Base-by-base conservation (phyloP, 345 rosid genomes). In the Ricinus communis region DNA sequence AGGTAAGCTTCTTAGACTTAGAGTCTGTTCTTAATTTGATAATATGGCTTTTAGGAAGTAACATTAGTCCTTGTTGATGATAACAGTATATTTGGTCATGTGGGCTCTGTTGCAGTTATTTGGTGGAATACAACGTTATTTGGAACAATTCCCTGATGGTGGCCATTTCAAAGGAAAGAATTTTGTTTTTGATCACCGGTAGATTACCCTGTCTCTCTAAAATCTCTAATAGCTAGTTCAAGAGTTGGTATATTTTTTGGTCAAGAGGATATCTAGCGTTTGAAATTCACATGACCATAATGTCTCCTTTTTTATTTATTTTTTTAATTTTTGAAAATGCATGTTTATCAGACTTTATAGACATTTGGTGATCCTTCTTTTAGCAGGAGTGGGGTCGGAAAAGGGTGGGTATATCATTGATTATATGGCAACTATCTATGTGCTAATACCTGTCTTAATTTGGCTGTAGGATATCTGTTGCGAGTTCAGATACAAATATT, bases 181-280 rank as follows among this genome's bases (percentile, higher is more conserved):
- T 76, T 95, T 95, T 73, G 99, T 95, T 72, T 95, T 95, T 74
- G 97, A 92, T 80, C 97, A 87, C 79, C 86, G 96, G 99, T 92
- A 87, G 70, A 62, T 68, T 51, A 59, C 16, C 43, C 61, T 18
- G n/a, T 47, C 46, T 74, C 38, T 22, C 57, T 43, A 10, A 38
- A 0, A 25, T 47, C 27, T 45, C 28, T 13, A 12, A 27, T 28
- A 3, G 38, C 62, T 41, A 30, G 45, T 31, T 45, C 1, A 6
- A 54, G 13, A 57, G 11, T 45, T 51, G 40, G 16, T 36, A 15
- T 50, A 13, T 19, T 55, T 52, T 31, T 40, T 54, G 15, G 36
- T 19, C 16, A 58, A 5, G 21, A 52, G 25, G 31, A 9, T 54
- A 22, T 27, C 38, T 58, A 30, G 62, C 62, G 30, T 58, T 58